These are phyloP conservation scores for Acidiella bohemica DNA, from an alignment of 495 filamentous ascomycete species.

Conservation along the genomic window DNA sequence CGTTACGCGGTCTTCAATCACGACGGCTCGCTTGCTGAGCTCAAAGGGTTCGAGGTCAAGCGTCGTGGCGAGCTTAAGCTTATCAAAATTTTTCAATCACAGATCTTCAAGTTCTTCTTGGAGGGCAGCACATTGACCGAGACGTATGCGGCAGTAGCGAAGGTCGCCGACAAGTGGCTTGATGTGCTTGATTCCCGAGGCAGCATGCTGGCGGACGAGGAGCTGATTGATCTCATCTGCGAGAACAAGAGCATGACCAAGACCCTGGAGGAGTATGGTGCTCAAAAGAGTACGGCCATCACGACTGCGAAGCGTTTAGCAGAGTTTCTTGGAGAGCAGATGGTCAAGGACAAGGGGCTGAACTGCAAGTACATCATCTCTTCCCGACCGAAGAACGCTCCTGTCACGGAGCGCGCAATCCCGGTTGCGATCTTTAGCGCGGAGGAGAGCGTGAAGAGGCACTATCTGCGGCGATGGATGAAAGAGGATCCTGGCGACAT, in stretches of 20 bases:
- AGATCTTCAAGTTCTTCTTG: conserved; percentile 98
- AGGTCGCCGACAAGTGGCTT: conserved; percentile 90
- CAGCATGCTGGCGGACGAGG: conserved; percentile 79
- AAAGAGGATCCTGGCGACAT: conserved; percentile 87
- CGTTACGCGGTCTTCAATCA: conserved; percentile 98
- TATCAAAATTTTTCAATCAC: conserved; percentile 98
- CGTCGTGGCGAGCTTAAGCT: conserved; percentile 94
- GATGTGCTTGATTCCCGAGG: conserved; percentile 85
- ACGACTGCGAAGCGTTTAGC: conserved; percentile 93
- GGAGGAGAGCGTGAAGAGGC: conserved; percentile 69
- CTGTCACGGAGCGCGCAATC: conserved; percentile 87
- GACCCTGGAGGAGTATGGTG: conserved; percentile 87
- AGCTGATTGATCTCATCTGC: conserved; percentile 95
- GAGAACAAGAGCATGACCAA: conserved; percentile 98
- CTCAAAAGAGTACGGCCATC: conserved; percentile 93
- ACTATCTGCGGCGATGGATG: conserved; percentile 88
- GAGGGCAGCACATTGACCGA: conserved; percentile 75
- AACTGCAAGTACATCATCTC: conserved; percentile 99
- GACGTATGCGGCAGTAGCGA: conserved; percentile 84
- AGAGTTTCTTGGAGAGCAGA: conserved; percentile 93
- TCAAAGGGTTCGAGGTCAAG: conserved; percentile 98
- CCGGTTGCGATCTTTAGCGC: conserved; percentile 96
- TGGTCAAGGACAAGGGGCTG: conserved; percentile 96
- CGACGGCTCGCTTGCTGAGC: conserved; percentile 86
- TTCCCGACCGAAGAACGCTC: conserved; percentile 67